Percentiles rank a stretch among this genome's conserved stretches.
Conservation (phyloP, 2,329 filamentous ascomycete genomes). For the Aureobasidium lini region DNA sequence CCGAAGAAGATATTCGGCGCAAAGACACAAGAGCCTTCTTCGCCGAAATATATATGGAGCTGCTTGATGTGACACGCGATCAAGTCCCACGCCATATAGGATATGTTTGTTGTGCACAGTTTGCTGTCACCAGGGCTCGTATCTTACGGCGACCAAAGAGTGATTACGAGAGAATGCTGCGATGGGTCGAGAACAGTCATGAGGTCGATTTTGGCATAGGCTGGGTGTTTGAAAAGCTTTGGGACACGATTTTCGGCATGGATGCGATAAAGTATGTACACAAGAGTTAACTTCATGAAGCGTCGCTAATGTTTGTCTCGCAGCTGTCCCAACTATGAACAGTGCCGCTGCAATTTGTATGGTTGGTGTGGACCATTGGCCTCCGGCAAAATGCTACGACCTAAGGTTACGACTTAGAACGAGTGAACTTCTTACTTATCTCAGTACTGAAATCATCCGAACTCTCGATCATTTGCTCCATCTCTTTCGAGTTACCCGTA, state of each 20-base stretch:
- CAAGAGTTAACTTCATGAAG: background rate
- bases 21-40: background rate
- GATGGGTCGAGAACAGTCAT: background rate
- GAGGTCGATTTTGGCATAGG: background rate
- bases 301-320: background rate
- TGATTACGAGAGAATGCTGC: background rate
- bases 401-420: background rate
- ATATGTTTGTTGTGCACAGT: background rate
- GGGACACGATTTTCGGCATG: background rate
- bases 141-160: background rate
- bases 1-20: background rate
- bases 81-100: background rate
- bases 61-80: background rate
- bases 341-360: background rate
- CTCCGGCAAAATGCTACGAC: background rate
- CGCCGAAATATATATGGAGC: background rate
- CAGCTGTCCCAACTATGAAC: background rate
- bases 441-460: too few relatives aligned
- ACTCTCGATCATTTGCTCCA: too few relatives aligned
- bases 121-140: background rate
- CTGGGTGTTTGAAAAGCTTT: background rate
- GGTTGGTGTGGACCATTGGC: background rate
- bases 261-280: background rate
- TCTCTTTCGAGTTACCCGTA: too few relatives aligned
- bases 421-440: too few relatives aligned